phyloP scores from a whole-genome alignment of 1,139 yeast genomes.

The Geotrichum siamense region DNA sequence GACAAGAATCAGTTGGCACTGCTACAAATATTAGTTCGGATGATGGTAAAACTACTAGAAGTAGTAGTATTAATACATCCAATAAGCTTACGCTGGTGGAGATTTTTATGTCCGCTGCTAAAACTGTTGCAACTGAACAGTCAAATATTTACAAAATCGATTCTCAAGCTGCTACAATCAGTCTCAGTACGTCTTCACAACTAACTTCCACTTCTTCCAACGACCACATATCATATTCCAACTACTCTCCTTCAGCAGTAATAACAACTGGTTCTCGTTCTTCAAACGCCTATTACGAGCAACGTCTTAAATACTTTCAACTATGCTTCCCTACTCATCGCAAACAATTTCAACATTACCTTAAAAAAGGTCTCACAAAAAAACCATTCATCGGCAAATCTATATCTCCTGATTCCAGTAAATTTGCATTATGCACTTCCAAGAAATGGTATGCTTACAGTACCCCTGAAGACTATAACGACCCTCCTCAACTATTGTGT shows the following conservation, averaged over 20 bases:
- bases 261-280: neutral
- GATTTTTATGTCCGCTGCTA: slow-evolving; percentile 20
- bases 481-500: slow-evolving; percentile 51
- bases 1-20: neutral
- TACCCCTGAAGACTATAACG: slow-evolving; percentile 40
- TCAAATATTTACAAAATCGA: slow-evolving; percentile 10
- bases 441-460: slow-evolving; percentile 67
- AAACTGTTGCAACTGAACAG: slow-evolving; percentile 3
- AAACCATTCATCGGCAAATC: slow-evolving; percentile 51
- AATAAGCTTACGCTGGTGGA: slow-evolving; percentile 18
- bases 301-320: slow-evolving; percentile 41
- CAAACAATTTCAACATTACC: slow-evolving; percentile 54
- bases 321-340: slow-evolving; percentile 81
- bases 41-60: neutral
- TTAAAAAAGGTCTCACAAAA: slow-evolving; percentile 51
- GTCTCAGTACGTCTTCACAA: slow-evolving; percentile 11
- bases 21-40: neutral
- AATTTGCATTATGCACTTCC: slow-evolving; percentile 58
- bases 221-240: slow-evolving; percentile 1
- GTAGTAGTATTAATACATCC: neutral
- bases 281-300: slow-evolving; percentile 18
- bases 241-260: slow-evolving; percentile 1
- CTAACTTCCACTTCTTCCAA: neutral
- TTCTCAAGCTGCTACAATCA: slow-evolving; percentile 10
- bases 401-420: slow-evolving; percentile 55